A percentile compares a stretch with the other conserved stretches of the same genome.
These are phyloP conservation scores for Fonsecaea erecta DNA, from an alignment of 2,329 filamentous ascomycete species.

Conservation along the genomic window DNA sequence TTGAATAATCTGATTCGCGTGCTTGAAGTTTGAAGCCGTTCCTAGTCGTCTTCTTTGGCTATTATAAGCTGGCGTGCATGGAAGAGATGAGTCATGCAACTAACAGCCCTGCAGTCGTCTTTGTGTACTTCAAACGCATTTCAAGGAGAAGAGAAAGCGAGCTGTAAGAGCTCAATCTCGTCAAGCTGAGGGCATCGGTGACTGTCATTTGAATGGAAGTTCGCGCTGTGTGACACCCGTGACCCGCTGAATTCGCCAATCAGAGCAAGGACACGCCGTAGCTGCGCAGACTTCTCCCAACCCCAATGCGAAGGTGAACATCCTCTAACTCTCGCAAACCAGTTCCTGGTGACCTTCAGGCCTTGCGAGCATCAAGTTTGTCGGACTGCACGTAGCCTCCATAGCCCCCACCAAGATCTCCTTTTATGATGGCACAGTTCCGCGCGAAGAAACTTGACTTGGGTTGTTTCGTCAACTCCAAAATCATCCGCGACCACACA, in stretches of 20 bases:
- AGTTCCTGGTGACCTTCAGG: not conserved
- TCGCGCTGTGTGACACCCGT: not conserved
- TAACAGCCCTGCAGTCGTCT: not conserved
- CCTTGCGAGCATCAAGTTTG: not conserved
- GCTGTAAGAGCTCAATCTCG: not conserved
- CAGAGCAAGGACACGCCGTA: not conserved
- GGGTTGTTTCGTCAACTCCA: slow-evolving; percentile 83
- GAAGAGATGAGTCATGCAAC: not conserved
- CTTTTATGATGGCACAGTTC: slow-evolving; percentile 76
- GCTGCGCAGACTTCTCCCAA: slow-evolving; percentile 1
- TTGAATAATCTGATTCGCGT: not conserved
- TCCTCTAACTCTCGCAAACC: not conserved
- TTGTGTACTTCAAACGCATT: not conserved
- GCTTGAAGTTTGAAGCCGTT: not conserved
- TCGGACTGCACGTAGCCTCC: not conserved
- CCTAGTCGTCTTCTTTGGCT: not conserved
- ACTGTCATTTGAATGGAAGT: not conserved
- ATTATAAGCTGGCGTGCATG: not conserved
- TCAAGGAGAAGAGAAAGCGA: not conserved
- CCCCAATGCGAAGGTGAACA: not conserved
- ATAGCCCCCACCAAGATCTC: not conserved
- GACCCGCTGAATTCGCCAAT: not conserved
- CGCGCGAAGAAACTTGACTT: slow-evolving; percentile 88
- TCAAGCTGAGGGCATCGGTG: not conserved
- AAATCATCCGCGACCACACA: slow-evolving; percentile 89